These are phyloP conservation scores for Blastobotrys apis DNA, from an alignment of 1,139 yeast genomes.

Conservation along the genomic window DNA sequence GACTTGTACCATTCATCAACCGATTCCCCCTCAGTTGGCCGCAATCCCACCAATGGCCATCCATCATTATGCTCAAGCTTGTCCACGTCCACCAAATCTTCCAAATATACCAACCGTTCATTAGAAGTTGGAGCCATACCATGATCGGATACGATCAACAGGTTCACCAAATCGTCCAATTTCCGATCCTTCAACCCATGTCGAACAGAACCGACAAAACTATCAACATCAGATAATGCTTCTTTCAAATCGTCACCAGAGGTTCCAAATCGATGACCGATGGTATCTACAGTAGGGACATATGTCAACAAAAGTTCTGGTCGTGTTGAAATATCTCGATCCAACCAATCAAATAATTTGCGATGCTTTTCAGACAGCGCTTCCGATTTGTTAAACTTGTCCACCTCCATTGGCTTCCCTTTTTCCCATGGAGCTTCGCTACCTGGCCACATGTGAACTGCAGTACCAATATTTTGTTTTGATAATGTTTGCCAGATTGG, in stretches of 20 bases:
- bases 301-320: constrained; percentile 80
- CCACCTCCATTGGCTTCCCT: constrained; percentile 48
- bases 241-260: constrained; percentile 52
- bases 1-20: constrained; percentile 41
- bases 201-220: constrained; percentile 49
- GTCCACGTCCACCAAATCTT: constrained; percentile 56
- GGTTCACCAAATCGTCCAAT: constrained; percentile 60
- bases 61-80: constrained; percentile 65
- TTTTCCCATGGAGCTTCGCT: constrained; percentile 59
- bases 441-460: constrained; percentile 98
- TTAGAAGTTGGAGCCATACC: constrained; percentile 90
- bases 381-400: constrained; percentile 62
- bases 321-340: constrained; percentile 44
- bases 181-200: constrained; percentile 51
- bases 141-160: constrained; percentile 80
- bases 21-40: constrained; percentile 45
- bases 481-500: constrained; percentile 82
- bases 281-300: constrained; percentile 73
- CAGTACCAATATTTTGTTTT: constrained; percentile 59
- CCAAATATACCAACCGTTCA: constrained; percentile 57
- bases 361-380: constrained; percentile 51
- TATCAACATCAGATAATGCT: constrained; percentile 62
- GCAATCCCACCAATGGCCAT: constrained; percentile 83
- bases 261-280: constrained; percentile 72
- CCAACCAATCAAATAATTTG: constrained; percentile 64